phyloP scores from a whole-genome alignment of 1,139 yeast species.

The Kodamaea arcana region DNA sequence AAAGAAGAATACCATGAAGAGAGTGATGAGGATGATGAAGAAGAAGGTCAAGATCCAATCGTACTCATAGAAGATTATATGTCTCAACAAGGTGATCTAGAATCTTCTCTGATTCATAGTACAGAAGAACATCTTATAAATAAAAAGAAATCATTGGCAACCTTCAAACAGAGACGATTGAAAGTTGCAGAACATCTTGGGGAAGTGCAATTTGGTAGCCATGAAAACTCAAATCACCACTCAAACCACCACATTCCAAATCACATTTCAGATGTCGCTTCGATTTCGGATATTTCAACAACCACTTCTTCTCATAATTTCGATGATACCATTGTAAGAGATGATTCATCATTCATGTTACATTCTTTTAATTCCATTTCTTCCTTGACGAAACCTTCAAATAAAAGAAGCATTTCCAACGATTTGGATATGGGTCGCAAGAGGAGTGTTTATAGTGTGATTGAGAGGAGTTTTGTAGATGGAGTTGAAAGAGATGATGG shows the following conservation, averaged over 20 bases:
- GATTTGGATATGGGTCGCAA: conserved; percentile 7
- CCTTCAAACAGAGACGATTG: conserved; percentile 29
- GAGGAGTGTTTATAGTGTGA: too few species aligned
- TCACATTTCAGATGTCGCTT: conserved; percentile 6
- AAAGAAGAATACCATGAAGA: conserved; percentile 1
- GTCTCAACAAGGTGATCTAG: conserved; percentile 7
- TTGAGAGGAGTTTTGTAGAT: too few species aligned
- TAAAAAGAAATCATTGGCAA: conserved; percentile 37
- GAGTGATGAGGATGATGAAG: conserved; percentile 17
- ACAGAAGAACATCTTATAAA: conserved; percentile 11
- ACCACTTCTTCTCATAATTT: conserved; percentile 11
- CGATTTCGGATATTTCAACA: conserved; percentile 14
- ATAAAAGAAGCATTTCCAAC: conserved; percentile 14
- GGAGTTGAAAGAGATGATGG: too few species aligned
- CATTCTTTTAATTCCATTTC: background rate
- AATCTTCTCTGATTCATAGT: background rate
- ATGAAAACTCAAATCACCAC: background rate
- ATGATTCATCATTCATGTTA: conserved; percentile 1
- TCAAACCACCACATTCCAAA: too few species aligned
- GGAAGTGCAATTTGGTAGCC: too few species aligned
- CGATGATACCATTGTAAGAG: conserved; percentile 3
- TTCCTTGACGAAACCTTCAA: conserved; percentile 7
- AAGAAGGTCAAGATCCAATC: conserved; percentile 43
- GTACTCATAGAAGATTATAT: conserved; percentile 52
- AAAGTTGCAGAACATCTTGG: conserved; percentile 1